Base-by-base conservation (phyloP, 1,139 yeast species). In the Yamadazyma mexicana region DNA sequence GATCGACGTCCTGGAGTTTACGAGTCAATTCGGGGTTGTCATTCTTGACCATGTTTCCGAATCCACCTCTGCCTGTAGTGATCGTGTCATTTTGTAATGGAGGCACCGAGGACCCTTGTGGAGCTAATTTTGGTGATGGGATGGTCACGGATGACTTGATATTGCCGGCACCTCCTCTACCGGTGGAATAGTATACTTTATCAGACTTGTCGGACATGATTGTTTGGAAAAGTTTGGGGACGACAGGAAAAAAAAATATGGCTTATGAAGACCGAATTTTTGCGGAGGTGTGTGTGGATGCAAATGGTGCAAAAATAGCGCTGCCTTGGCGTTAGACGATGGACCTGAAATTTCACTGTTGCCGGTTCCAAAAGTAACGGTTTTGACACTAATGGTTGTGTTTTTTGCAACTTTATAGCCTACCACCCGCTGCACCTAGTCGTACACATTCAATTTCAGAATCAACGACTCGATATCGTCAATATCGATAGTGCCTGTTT, bases 81-180 rank as follows among this genome's bases (percentile, higher is more conserved):
- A 80, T 78, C 27, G 76, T 74, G 20, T 77, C 75, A 28, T 79
- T 77, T 37, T 71, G 63, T 40, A 84, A 65, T 49, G 68, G 76
- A 16, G 91, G 92, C 16, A 85, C 77, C 46, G 73, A 79, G 20
- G 83, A 76, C n/a, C 31, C 31, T 51, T 78, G 81, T 4, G 80
- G 77, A 1, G 73, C 76, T 29, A 77, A 58, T 40, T 69, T 74
- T 2, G 84, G 84, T 9, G 79, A 71, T 7, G 81, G 79, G 28
- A 66, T 58, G 31, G 67, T 58, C 32, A 53, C 55, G 8, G 79
- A 64, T 1, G 68, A 50, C 48, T 75, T 69, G 34, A 85, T 79
- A 56, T 85, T 85, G 7, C 92, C 92, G 0, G 87, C 86, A 4
- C 94, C 92, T 9, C 94, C 94, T 47, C 94, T 72, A 9, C 92